phyloP scores from a whole-genome alignment of 148 eudicot genomes.

The Linanthus parryae region DNA sequence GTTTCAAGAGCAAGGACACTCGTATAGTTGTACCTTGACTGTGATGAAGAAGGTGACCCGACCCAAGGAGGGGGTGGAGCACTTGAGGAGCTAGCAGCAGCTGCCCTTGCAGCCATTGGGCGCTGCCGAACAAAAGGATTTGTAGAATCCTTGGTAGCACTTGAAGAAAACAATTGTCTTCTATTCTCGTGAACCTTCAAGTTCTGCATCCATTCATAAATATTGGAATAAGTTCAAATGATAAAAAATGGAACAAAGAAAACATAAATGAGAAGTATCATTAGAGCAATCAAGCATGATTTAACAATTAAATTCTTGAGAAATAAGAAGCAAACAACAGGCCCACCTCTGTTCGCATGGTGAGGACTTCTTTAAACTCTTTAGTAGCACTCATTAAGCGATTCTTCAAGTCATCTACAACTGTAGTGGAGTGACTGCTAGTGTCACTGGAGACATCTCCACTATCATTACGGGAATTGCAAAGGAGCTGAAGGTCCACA shows the following conservation, averaged over 20 bases:
- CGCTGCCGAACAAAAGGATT: slow-evolving; percentile 74
- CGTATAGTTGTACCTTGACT: slow-evolving; percentile 30
- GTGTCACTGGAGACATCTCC: slow-evolving; percentile 54
- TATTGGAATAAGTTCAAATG: background rate
- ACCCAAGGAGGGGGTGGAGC: slow-evolving; percentile 62
- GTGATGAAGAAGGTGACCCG: slow-evolving; percentile 47
- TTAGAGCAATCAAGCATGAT: no score
- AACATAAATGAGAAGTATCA: no score
- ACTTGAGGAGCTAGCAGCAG: slow-evolving; percentile 27
- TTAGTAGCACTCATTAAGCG: slow-evolving; percentile 61
- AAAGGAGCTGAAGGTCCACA: slow-evolving; percentile 57
- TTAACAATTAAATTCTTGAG: background rate
- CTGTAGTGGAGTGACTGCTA: slow-evolving; percentile 59
- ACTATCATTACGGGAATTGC: slow-evolving; percentile 57
- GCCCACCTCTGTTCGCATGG: slow-evolving; percentile 68
- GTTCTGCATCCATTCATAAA: slow-evolving; percentile 33
- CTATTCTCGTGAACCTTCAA: slow-evolving; percentile 54
- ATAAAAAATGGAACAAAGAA: background rate
- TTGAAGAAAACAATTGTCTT: slow-evolving; percentile 53
- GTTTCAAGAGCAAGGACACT: no score
- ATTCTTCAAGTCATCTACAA: slow-evolving; percentile 64
- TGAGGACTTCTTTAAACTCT: slow-evolving; percentile 72
- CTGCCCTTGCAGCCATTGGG: slow-evolving; percentile 41
- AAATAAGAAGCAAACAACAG: background rate
- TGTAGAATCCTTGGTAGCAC: slow-evolving; percentile 41